phyloP scores from a whole-genome alignment of 129 eudicot species.

The Chrysanthemum lavandulifolium region DNA sequence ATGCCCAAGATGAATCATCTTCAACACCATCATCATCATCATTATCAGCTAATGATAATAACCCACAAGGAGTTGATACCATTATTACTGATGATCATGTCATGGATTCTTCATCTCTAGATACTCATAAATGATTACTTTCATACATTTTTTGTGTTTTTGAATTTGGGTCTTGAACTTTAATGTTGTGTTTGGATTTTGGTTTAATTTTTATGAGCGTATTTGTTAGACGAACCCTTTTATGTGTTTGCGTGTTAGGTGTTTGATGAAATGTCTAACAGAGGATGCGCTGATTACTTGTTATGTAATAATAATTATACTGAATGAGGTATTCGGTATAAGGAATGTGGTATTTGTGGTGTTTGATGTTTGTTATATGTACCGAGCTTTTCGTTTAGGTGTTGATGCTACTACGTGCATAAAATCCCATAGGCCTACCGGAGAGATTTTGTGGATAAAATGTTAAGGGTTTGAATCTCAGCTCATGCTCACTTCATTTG shows the following conservation, averaged over 20 bases:
- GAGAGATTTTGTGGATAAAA: too few relatives aligned
- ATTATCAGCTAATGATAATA: not conserved
- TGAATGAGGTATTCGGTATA: too few relatives aligned
- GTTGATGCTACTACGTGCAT: too few relatives aligned
- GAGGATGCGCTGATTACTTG: not conserved
- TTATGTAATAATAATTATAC: too few relatives aligned
- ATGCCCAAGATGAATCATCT: slow-evolving; percentile 25
- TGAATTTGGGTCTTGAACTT: not conserved
- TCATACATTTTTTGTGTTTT: not conserved
- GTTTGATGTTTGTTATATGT: not conserved
- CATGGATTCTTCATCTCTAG: slow-evolving; percentile 24
- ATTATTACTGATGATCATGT: slow-evolving; percentile 25
- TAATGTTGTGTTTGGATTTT: not conserved
- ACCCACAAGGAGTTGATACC: slow-evolving; percentile 5
- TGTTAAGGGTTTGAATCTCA: too few relatives aligned
- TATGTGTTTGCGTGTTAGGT: slow-evolving; percentile 16
- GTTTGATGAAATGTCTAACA: slow-evolving; percentile 27
- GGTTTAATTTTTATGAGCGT: not conserved
- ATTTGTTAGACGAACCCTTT: not conserved
- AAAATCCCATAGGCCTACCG: too few relatives aligned
- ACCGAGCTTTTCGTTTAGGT: too few relatives aligned
- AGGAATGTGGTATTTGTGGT: not conserved
- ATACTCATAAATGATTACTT: not conserved
- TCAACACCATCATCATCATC: not conserved
- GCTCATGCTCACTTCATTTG: too few relatives aligned